Evolutionary conservation across 2,329 filamentous ascomycete species (phyloP).

Genomic region (Fragosphaeria purpurea): DNA sequence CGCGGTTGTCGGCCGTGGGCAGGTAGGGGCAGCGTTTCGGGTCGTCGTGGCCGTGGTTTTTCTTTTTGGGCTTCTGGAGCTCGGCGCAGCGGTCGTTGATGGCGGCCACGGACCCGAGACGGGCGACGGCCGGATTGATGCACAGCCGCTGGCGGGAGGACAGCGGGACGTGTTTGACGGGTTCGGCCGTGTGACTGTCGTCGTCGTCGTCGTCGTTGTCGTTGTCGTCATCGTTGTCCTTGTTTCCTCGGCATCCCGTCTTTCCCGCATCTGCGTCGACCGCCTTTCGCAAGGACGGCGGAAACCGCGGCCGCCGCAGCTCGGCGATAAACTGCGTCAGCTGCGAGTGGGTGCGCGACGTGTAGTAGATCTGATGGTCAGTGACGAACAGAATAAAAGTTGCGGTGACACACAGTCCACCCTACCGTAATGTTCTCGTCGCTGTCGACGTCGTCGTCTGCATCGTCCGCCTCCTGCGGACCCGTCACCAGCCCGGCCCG

Average conservation of each 20-base stretch:
- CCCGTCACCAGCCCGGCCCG: constrained; percentile 43
- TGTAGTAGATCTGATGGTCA: constrained; percentile 60
- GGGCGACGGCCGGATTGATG: constrained; percentile 75
- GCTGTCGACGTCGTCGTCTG: constrained; percentile 32
- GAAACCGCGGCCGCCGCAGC: constrained; percentile 66
- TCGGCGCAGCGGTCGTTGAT: constrained; percentile 94
- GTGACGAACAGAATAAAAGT: not conserved
- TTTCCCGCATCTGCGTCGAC: no score
- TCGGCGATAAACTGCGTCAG: constrained; percentile 81
- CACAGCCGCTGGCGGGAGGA: constrained; percentile 82
- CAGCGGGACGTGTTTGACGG: constrained; percentile 70
- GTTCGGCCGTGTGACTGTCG: constrained; percentile 31
- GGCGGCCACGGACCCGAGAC: constrained; percentile 59
- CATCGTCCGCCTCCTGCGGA: constrained; percentile 26
- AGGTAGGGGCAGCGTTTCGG: constrained; percentile 53
- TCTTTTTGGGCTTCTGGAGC: constrained; percentile 64
- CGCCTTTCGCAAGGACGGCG: constrained; percentile 51
- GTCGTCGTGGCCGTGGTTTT: constrained; percentile 22
- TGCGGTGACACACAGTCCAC: no score
- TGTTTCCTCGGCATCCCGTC: no score
- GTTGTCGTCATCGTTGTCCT: no score
- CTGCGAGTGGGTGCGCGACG: constrained; percentile 87
- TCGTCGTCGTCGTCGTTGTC: not conserved
- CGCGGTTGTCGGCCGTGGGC: constrained; percentile 65
- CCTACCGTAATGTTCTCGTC: constrained; percentile 54